Conservation (phyloP, 164 flowering plant species). For the Chloranthus sessilifolius region DNA sequence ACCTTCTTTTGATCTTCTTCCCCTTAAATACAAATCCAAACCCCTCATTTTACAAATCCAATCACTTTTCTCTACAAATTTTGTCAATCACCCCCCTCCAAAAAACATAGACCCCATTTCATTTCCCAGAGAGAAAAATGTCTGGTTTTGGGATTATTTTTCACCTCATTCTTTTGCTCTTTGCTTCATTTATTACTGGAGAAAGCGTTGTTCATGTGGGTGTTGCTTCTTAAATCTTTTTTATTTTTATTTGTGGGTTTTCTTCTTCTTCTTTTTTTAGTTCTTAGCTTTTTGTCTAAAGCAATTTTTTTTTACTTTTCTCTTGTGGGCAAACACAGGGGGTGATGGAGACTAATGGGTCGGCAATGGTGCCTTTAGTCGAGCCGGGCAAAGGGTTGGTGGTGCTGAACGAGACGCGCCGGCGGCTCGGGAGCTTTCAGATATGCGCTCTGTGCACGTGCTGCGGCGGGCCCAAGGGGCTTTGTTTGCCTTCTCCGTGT, state of each 20-base stretch:
- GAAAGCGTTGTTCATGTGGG: slow-evolving; percentile 6
- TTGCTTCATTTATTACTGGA: slow-evolving; percentile 7
- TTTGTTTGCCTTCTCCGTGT: slow-evolving; percentile 82
- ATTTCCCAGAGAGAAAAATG: too few species aligned
- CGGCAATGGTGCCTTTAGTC: slow-evolving; percentile 53
- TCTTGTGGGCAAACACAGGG: slow-evolving; percentile 2
- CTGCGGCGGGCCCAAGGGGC: slow-evolving; percentile 75
- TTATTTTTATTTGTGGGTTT: too few species aligned
- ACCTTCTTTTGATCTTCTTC: too few species aligned
- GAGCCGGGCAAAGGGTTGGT: slow-evolving; percentile 28
- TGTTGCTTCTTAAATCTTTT: neutral
- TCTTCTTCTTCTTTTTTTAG: neutral
- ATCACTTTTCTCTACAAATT: too few species aligned
- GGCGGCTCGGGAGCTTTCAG: slow-evolving; percentile 66
- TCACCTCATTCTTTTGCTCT: slow-evolving; percentile 10
- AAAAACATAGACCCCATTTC: too few species aligned
- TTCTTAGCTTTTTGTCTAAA: neutral
- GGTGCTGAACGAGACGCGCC: slow-evolving; percentile 58
- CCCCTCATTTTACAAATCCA: too few species aligned
- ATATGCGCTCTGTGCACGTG: slow-evolving; percentile 85
- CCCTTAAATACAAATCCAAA: too few species aligned
- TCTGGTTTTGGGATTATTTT: slow-evolving; percentile 6
- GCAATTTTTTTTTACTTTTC: neutral
- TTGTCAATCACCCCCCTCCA: too few species aligned
- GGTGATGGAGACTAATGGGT: slow-evolving; percentile 4